Percentiles rank a stretch among this genome's conserved stretches.
phyloP scores from a whole-genome alignment of 23 red algal species.

The Gracilaria caudata region DNA sequence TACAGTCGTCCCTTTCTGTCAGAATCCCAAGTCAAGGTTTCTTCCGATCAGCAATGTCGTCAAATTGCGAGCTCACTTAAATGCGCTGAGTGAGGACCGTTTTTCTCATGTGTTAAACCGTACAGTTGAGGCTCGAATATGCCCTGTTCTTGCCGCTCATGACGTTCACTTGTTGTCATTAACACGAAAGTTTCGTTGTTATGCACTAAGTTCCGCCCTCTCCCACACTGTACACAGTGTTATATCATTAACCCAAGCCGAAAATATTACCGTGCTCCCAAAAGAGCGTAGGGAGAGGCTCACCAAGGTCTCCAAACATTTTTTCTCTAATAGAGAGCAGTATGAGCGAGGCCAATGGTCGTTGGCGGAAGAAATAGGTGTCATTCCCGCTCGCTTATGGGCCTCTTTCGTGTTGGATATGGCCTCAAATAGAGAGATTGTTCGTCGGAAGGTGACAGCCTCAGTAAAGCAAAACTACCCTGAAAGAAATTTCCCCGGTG shows the following conservation, averaged over 20 bases:
- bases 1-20: neutral
- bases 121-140: neutral
- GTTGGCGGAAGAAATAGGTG: conserved; percentile 25
- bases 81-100: neutral
- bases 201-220: neutral
- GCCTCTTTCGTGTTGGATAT: conserved; percentile 23
- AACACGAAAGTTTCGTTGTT: conserved; percentile 29
- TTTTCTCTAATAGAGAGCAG: neutral
- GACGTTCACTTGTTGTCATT: conserved; percentile 25
- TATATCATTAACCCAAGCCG: neutral
- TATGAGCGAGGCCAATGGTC: conserved; percentile 1
- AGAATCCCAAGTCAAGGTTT: neutral
- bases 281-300: conserved; percentile 11
- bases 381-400: neutral
- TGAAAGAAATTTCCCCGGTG: no score
- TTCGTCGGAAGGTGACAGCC: no score
- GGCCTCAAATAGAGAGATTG: no score
- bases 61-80: neutral
- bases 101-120: no score
- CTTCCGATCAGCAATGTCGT: neutral
- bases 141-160: conserved; percentile 5
- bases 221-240: neutral
- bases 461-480: no score
- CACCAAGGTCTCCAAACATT: neutral
- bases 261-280: neutral